phyloP scores from a whole-genome alignment of 179 eudicot species.

The Beta macrorhiza region DNA sequence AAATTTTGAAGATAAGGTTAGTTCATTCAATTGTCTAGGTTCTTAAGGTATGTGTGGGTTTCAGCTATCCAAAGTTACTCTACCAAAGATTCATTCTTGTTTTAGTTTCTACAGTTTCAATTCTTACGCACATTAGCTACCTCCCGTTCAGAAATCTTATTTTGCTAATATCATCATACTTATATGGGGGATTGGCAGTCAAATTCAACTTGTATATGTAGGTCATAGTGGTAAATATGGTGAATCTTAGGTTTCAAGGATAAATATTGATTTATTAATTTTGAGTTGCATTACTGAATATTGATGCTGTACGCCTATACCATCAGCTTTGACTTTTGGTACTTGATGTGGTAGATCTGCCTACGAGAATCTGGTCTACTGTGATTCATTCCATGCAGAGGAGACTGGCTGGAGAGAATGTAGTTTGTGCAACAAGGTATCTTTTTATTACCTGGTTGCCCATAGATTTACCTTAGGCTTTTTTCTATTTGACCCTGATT shows the following conservation, averaged over 20 bases:
- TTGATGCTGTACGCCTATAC: neutral
- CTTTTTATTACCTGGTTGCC: neutral
- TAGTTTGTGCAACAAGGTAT: conserved; percentile 54
- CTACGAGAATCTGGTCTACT: conserved; percentile 38
- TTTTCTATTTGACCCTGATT: neutral
- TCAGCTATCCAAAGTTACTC: neutral
- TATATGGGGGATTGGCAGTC: neutral
- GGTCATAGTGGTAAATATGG: neutral
- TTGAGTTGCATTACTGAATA: neutral
- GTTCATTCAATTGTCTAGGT: neutral
- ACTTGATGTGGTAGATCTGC: conserved; percentile 36
- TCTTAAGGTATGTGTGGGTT: neutral
- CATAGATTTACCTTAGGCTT: neutral
- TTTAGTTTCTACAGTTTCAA: neutral
- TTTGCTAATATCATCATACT: neutral
- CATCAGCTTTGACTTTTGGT: neutral
- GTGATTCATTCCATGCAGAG: conserved; percentile 44
- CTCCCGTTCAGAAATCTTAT: neutral
- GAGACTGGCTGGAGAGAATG: conserved; percentile 58
- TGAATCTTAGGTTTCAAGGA: neutral
- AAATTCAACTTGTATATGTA: neutral
- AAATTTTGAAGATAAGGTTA: neutral
- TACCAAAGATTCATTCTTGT: neutral
- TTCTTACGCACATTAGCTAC: neutral
- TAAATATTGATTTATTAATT: neutral